These are phyloP conservation scores for Fraxinus excelsior DNA, from an alignment of 257 asterid species.

Conservation along the genomic window DNA sequence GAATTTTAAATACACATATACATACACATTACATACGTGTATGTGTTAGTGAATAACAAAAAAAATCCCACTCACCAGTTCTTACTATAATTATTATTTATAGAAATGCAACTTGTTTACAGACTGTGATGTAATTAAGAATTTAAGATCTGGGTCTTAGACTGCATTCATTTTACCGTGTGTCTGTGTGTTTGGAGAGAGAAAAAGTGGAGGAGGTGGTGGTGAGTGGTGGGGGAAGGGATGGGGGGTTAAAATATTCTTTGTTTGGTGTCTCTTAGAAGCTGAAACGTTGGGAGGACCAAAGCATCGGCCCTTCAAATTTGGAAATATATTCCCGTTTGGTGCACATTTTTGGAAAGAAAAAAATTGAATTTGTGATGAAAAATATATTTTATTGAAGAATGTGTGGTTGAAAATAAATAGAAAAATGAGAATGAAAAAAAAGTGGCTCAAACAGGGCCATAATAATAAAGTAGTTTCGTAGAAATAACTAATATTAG, in stretches of 20 bases:
- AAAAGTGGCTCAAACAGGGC: no score
- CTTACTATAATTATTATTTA: constrained; percentile 24
- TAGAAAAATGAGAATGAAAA: no score
- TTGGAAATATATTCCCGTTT: constrained; percentile 7
- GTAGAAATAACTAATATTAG: not conserved
- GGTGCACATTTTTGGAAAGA: no score
- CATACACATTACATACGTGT: constrained; percentile 6
- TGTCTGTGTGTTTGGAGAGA: constrained; percentile 27
- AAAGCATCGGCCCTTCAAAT: constrained; percentile 37
- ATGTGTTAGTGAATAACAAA: not conserved
- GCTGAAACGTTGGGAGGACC: constrained; percentile 63
- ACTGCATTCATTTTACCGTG: constrained; percentile 25
- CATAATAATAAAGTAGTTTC: not conserved
- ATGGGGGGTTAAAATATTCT: constrained; percentile 34
- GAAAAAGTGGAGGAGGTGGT: constrained; percentile 32
- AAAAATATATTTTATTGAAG: no score
- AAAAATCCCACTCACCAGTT: constrained; percentile 35
- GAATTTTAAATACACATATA: constrained; percentile 3
- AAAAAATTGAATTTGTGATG: no score
- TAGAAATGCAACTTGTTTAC: constrained; percentile 14
- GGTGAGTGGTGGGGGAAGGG: constrained; percentile 28
- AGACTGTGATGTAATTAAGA: constrained; percentile 12
- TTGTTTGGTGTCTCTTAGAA: constrained; percentile 65
- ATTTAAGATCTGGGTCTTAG: constrained; percentile 34
- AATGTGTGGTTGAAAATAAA: no score